Base-by-base conservation (phyloP, 2,329 filamentous ascomycete genomes). In the Xylaria sp. region DNA sequence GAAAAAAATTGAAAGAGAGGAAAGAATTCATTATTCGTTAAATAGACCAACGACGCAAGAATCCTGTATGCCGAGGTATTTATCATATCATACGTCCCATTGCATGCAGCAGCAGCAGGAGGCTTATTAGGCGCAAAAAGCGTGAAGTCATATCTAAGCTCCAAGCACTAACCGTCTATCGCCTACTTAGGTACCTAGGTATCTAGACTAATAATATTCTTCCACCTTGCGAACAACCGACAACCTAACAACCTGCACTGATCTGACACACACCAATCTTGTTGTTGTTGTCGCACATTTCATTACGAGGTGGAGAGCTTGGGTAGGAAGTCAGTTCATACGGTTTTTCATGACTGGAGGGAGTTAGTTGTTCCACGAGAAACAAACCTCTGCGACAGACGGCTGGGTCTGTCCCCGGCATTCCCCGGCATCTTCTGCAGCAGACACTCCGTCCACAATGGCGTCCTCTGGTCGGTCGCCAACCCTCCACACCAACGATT, bases 371-470 rank as follows among this genome's bases (percentile, higher is more conserved):
- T 54, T 55, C 42, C 54, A 63, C 54, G 60, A 67, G 51, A 27
- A 27, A 14, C 21, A 39, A 39, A 36, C 12, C 32, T 39, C 27
- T 48, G 8, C 27, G 50, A 50, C n/a, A 19, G 47, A 42, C 11
- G 11, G 12, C 12, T 14, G 4, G 17, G 39, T 42, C 39, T 42
- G 39, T 42, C 14, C 39, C 39, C 39, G 39, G 39, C 39, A 42
- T 42, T 42, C 39, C 39, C 39, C 17, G 4, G 39, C 24, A 24
- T 27, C 34, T 17, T 63, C 67, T 8, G 59, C 42, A 24, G 53
- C 50, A 24, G 59, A 64, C 61, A 68, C 64, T 4, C 67, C 69
- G 5, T 70, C 69, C 30, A 65, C 61, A 0, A 65, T 69, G 64
- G 59, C 64, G n/a, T 69, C 61, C 12, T 61, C 67, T 9, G 51